Percentiles rank a stretch among this genome's conserved stretches.
Conservation (phyloP, 2,329 filamentous ascomycete genomes). For the Diaporthe vaccinii region DNA sequence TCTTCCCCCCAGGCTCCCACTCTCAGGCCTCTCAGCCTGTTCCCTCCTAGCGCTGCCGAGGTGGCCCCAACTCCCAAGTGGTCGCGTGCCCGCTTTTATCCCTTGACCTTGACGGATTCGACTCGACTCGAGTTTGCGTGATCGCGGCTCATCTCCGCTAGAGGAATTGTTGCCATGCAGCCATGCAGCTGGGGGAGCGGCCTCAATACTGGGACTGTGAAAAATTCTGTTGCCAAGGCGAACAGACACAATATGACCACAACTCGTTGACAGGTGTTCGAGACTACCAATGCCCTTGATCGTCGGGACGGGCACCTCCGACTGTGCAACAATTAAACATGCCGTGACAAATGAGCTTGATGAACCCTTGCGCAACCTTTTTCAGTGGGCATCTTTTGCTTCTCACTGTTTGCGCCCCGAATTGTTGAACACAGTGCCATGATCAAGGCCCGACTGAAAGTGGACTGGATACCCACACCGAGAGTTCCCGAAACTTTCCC, state of each 20-base stretch:
- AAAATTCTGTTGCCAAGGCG: not conserved
- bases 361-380: conserved; percentile 23
- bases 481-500: not conserved
- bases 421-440: not conserved
- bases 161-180: not conserved
- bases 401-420: not conserved
- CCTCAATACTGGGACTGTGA: not conserved
- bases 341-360: conserved; percentile 11
- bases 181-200: not conserved
- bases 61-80: not conserved
- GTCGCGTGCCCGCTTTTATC: conserved; percentile 26
- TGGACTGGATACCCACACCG: not conserved
- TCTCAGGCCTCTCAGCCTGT: not conserved
- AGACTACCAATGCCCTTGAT: too few species aligned
- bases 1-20: conserved; percentile 3
- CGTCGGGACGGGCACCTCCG: not conserved
- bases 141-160: conserved; percentile 28
- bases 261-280: not conserved
- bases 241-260: not conserved
- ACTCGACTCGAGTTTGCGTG: conserved; percentile 16
- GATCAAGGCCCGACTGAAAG: not conserved
- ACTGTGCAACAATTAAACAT: not conserved
- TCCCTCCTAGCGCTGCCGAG: conserved; percentile 16
- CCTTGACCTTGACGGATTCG: conserved; percentile 6
- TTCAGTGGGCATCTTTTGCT: conserved; percentile 4